A percentile compares a stretch with the other conserved stretches of the same genome.
Evolutionary conservation across 164 flowering plant species (phyloP).

Genomic region (Vitis amurensis): DNA sequence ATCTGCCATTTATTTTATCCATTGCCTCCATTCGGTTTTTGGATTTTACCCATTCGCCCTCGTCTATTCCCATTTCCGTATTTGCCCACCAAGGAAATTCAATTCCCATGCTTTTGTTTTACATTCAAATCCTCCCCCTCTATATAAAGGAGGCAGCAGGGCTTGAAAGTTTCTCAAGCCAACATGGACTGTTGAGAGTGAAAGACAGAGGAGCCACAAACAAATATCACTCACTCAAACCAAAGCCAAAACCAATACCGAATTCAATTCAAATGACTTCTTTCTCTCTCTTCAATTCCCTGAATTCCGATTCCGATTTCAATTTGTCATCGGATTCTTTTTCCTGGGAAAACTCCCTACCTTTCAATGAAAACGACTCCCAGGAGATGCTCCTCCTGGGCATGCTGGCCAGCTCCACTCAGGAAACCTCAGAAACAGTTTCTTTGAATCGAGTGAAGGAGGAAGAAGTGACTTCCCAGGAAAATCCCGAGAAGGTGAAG

Average conservation of each 20-base stretch:
- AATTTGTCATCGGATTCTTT: slow-evolving; percentile 32
- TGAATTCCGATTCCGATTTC: slow-evolving; percentile 21
- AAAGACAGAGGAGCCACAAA: not conserved
- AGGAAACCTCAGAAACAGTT: not conserved
- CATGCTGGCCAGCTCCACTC: slow-evolving; percentile 13
- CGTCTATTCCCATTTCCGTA: too few species aligned
- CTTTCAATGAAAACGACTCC: slow-evolving; percentile 46
- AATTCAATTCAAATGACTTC: slow-evolving; percentile 6
- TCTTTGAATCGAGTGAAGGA: slow-evolving; percentile 7
- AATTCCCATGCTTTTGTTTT: too few species aligned
- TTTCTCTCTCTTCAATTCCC: slow-evolving; percentile 17
- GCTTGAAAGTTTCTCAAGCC: not conserved
- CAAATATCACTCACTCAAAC: not conserved
- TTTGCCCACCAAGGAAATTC: too few species aligned
- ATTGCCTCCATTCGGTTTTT: too few species aligned
- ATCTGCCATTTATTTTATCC: too few species aligned
- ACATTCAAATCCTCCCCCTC: too few species aligned
- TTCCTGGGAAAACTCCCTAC: slow-evolving; percentile 24
- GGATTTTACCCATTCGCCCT: too few species aligned
- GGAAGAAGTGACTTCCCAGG: slow-evolving; percentile 19
- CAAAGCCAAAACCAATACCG: not conserved
- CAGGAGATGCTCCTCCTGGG: slow-evolving; percentile 45
- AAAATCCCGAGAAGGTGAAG: slow-evolving; percentile 16
- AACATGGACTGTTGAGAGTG: not conserved
- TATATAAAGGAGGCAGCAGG: too few species aligned